Conservation (phyloP, 2,329 filamentous ascomycete species). For the Claviceps paspali region DNA sequence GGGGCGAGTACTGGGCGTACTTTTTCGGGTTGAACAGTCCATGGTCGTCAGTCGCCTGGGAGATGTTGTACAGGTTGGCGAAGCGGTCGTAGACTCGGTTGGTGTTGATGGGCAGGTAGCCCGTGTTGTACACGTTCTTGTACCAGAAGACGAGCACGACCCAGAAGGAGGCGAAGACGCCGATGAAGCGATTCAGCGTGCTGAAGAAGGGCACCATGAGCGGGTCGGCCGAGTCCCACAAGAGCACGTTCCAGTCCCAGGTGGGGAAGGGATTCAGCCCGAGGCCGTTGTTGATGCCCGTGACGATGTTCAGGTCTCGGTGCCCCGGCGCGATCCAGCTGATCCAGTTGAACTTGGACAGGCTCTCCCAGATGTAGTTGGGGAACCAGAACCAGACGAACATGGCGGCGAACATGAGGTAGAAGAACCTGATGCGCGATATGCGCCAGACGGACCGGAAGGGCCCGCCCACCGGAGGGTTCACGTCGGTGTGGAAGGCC, state of each 20-base stretch:
- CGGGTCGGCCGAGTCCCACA: conserved; percentile 27
- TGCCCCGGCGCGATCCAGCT: conserved; percentile 38
- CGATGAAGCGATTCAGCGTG: conserved; percentile 46
- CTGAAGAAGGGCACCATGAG: conserved; percentile 39
- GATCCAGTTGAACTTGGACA: conserved; percentile 41
- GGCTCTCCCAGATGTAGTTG: conserved; percentile 34
- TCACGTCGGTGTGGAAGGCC: conserved; percentile 33
- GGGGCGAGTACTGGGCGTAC: conserved; percentile 35
- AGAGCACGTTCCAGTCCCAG: conserved; percentile 32
- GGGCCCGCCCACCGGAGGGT: conserved; percentile 24
- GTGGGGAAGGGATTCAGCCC: conserved; percentile 31
- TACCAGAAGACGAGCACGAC: conserved; percentile 43
- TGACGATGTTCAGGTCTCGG: conserved; percentile 25
- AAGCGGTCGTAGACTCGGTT: conserved; percentile 36
- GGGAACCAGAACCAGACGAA: conserved; percentile 46
- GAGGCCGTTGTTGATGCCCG: conserved; percentile 28
- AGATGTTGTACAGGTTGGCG: conserved; percentile 31
- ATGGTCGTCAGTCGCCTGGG: conserved; percentile 23
- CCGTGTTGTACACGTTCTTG: conserved; percentile 39
- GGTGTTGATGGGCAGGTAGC: conserved; percentile 37
- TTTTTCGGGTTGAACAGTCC: conserved; percentile 29
- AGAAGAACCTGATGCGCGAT: conserved; percentile 36
- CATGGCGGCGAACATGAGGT: conserved; percentile 33
- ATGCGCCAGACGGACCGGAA: conserved; percentile 29
- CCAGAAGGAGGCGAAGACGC: conserved; percentile 38